Conservation (phyloP, 768 basidiomycete species). For the Suillus lakei region DNA sequence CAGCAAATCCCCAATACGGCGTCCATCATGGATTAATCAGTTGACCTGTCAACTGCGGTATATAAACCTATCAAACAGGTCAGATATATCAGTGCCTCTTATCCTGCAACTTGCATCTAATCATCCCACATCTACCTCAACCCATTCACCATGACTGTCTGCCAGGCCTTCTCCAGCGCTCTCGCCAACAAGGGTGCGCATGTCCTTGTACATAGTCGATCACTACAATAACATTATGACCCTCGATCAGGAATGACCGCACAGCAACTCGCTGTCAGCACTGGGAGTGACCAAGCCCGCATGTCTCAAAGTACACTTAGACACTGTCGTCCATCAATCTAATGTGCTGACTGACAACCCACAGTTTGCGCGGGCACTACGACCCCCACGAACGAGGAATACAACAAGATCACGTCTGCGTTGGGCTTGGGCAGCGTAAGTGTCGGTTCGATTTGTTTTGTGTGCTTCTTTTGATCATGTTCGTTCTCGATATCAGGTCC, state of each 20-base stretch:
- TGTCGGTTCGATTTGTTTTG: background rate
- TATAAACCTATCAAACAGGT: background rate
- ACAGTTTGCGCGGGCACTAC: constrained; percentile 53
- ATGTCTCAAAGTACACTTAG: background rate
- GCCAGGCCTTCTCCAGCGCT: constrained; percentile 1
- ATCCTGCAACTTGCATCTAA: background rate
- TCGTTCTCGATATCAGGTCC: background rate
- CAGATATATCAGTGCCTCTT: background rate
- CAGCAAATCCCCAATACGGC: background rate
- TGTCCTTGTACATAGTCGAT: background rate
- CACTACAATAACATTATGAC: background rate
- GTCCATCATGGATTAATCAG: background rate
- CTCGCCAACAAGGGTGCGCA: background rate
- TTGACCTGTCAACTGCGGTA: constrained; percentile 1
- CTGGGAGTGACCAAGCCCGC: background rate
- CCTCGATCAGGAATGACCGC: background rate
- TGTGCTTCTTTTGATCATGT: background rate
- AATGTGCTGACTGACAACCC: background rate
- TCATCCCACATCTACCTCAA: constrained; percentile 1
- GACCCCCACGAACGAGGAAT: constrained; percentile 54
- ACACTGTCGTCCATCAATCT: background rate
- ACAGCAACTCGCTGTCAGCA: background rate
- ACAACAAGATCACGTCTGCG: constrained; percentile 47
- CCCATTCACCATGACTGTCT: background rate
- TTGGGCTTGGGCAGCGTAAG: constrained; percentile 36